Evolutionary conservation across 352 stramenopile species (phyloP).

Genomic region (Globisporangium solare): DNA sequence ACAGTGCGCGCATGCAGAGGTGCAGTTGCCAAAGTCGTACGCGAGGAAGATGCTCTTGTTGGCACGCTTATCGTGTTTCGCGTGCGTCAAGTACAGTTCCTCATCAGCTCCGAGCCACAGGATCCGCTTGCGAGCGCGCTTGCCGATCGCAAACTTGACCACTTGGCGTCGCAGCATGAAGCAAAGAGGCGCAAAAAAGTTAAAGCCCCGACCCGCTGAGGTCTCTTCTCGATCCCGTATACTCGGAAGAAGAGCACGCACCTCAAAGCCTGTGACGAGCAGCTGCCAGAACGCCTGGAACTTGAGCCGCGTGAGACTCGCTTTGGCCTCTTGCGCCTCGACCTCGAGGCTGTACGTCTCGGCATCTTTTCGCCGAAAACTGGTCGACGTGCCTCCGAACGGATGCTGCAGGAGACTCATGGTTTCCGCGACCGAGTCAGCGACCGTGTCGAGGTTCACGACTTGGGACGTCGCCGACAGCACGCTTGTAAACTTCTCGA

Average conservation of each 20-base stretch:
- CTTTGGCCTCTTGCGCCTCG: slow-evolving; percentile 20
- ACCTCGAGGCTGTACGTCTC: slow-evolving; percentile 27
- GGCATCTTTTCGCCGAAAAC: slow-evolving; percentile 10
- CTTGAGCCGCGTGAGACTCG: slow-evolving; percentile 29
- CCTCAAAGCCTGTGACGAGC: slow-evolving; percentile 49
- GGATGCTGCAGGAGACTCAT: slow-evolving; percentile 28
- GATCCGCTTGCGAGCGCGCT: slow-evolving; percentile 39
- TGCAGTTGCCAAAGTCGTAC: slow-evolving; percentile 18
- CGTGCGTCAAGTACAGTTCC: slow-evolving; percentile 32
- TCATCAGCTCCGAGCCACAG: slow-evolving; percentile 45
- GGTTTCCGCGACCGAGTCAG: slow-evolving; percentile 28
- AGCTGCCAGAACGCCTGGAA: slow-evolving; percentile 55
- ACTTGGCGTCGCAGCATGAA: slow-evolving; percentile 13
- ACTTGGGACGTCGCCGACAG: slow-evolving; percentile 21
- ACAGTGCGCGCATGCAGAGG: background rate
- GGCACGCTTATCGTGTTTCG: slow-evolving; percentile 40
- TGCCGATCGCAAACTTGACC: slow-evolving; percentile 41
- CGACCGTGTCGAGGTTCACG: slow-evolving; percentile 18
- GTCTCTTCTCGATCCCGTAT: too few species aligned
- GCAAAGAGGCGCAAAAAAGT: background rate
- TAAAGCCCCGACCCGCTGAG: background rate
- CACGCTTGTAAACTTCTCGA: slow-evolving; percentile 21
- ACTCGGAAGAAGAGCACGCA: background rate
- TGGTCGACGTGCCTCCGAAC: slow-evolving; percentile 2
- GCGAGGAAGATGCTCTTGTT: slow-evolving; percentile 37